A percentile compares a stretch with the other conserved stretches of the same genome.
These are phyloP conservation scores for Castanea mollissima DNA, from an alignment of 306 rosid genomes.

Conservation along the genomic window DNA sequence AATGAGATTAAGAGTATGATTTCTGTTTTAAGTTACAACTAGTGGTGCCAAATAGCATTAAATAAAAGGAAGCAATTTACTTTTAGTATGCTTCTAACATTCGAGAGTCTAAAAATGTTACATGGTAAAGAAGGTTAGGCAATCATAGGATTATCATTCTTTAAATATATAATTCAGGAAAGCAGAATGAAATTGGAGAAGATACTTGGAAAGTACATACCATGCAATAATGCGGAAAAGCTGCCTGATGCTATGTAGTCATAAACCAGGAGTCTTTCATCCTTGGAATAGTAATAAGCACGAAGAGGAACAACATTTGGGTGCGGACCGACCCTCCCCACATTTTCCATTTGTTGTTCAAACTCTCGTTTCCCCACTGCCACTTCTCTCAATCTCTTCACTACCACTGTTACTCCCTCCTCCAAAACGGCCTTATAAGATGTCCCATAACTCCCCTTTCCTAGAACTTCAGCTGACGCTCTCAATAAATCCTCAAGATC, in stretches of 20 bases:
- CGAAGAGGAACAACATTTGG: conserved; percentile 60
- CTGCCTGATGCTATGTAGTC: conserved; percentile 58
- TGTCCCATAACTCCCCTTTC: conserved; percentile 79
- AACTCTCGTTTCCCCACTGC: conserved; percentile 60
- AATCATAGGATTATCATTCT: no score
- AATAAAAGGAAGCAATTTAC: background rate
- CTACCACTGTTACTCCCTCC: conserved; percentile 67
- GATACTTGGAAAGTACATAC: conserved; percentile 32
- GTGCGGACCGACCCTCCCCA: conserved; percentile 54
- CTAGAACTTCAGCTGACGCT: conserved; percentile 84
- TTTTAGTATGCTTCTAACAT: background rate
- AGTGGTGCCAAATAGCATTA: background rate
- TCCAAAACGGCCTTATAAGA: conserved; percentile 81
- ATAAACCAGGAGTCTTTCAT: conserved; percentile 67
- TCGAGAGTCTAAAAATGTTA: background rate
- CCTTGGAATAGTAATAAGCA: conserved; percentile 80
- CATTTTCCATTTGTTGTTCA: conserved; percentile 75
- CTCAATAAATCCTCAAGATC: conserved; percentile 80
- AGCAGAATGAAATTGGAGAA: conserved; percentile 6
- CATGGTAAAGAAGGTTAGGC: no score
- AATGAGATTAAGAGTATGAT: background rate
- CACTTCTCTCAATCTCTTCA: conserved; percentile 72
- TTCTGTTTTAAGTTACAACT: background rate
- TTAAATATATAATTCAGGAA: background rate
- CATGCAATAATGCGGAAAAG: conserved; percentile 62